Evolutionary conservation across 1,284 basidiomycete genomes (phyloP), one percentile per base, ranked within the genome.

Genomic region (Mycosarcoma maydis): DNA sequence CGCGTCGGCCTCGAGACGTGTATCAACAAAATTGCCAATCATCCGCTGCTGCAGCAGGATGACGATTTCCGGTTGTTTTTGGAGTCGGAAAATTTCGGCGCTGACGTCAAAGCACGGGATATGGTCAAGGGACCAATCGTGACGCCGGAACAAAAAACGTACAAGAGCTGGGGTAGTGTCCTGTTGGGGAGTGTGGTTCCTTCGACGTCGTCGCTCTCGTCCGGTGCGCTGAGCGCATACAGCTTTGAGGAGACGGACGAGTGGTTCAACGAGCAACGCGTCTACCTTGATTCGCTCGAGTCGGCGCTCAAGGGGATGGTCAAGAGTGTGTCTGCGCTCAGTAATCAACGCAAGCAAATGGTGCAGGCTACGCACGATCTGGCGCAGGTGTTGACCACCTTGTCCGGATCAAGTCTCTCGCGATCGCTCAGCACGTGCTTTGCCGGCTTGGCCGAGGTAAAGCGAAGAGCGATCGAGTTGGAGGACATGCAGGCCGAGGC

Each of bases 171-270:
- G 62, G 41, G 61, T 4, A 59, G 51, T 32, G 53, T 51, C 3
- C 32, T 64, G 17, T 37, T 58, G 13, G 72, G 65, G 17, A 48
- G 36, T 22, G 48, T 78, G 3, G 72, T 74, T 7, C 72, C 77
- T 2, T 50, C 55, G n/a, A 64, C 64, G 0, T 76, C 73, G 13
- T 50, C 75, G 10, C 62, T 59, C 13, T 66, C 69, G 19, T 48
- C 60, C 11, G 61, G 66, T 9, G 50, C 66, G 14, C 36, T 67
- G 16, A 65, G 60, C 11, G 93, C 92, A 1, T 88, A 91, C 8
- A 88, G 90, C 52, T 99, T 95, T 81, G 86, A 91, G 71, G 95
- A 99, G 83, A 90, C 88, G 14, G 95, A 98, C 78, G 94, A 97
- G 87, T 98, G 94, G 93, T 98, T 98, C 76, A 92, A 96, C 76